A percentile compares a stretch with the other conserved stretches of the same genome.
phyloP scores from a whole-genome alignment of 2,329 filamentous ascomycete genomes.

The Teratosphaeria nubilosa region DNA sequence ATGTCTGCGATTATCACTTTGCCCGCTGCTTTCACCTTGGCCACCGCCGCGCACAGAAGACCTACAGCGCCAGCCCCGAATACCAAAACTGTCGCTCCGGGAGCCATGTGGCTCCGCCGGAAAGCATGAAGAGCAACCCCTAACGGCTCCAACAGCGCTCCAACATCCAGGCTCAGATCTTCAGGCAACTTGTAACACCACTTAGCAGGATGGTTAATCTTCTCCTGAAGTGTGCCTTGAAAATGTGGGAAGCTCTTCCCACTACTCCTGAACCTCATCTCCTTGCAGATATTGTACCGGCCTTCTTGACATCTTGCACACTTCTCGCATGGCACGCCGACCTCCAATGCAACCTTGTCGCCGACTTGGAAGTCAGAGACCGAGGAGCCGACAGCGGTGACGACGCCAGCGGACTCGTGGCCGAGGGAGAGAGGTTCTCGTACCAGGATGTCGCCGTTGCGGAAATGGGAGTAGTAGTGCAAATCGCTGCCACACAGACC shows the following conservation, averaged over 20 bases:
- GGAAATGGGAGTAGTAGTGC: slow-evolving; percentile 80
- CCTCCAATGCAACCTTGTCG: slow-evolving; percentile 86
- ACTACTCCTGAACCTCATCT: slow-evolving; percentile 48
- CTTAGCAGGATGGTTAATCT: slow-evolving; percentile 50
- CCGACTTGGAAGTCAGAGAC: slow-evolving; percentile 49
- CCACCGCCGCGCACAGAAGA: slow-evolving; percentile 48
- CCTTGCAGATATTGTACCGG: slow-evolving; percentile 53
- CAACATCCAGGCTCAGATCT: slow-evolving; percentile 43
- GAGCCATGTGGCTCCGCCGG: slow-evolving; percentile 39
- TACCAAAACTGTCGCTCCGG: slow-evolving; percentile 42
- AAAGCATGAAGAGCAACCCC: slow-evolving; percentile 52
- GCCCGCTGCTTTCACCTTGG: slow-evolving; percentile 42
- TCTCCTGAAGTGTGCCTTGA: slow-evolving; percentile 54
- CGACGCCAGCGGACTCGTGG: slow-evolving; percentile 67
- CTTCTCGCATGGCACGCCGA: slow-evolving; percentile 69
- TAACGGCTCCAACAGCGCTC: slow-evolving; percentile 50
- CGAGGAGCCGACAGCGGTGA: slow-evolving; percentile 57
- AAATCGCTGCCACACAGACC: slow-evolving; percentile 63
- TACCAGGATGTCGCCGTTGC: slow-evolving; percentile 78
- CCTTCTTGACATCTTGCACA: slow-evolving; percentile 47
- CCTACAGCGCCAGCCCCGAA: slow-evolving; percentile 55
- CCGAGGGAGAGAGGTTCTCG: slow-evolving; percentile 72
- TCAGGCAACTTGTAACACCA: slow-evolving; percentile 51
- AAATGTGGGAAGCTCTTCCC: slow-evolving; percentile 52
- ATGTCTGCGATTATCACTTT: slow-evolving; percentile 53